These are phyloP conservation scores for Trifolium dubium DNA, from an alignment of 306 rosid genomes.

Conservation along the genomic window DNA sequence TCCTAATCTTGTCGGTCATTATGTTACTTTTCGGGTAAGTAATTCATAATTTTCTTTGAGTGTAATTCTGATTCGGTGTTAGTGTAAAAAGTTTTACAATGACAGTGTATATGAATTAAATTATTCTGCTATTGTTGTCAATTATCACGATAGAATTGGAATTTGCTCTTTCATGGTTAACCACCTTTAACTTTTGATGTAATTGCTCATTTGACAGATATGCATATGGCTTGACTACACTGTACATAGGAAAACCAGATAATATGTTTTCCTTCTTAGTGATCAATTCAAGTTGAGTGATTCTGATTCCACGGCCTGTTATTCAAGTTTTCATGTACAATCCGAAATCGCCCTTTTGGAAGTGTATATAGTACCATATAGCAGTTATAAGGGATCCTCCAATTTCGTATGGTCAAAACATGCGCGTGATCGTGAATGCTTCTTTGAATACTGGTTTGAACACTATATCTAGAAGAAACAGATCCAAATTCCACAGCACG, in stretches of 20 bases:
- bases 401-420: neutral
- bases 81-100: neutral
- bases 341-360: slow-evolving; percentile 27
- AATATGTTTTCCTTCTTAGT: neutral
- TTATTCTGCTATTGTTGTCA: neutral
- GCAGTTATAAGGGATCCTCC: neutral
- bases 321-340: slow-evolving; percentile 43
- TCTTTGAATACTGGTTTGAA: neutral
- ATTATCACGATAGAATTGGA: slow-evolving; percentile 9
- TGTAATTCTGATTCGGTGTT: neutral
- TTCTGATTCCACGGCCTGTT: slow-evolving; percentile 35
- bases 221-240: slow-evolving; percentile 45
- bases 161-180: slow-evolving; percentile 13
- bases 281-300: slow-evolving; percentile 31
- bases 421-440: neutral
- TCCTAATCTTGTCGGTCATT: slow-evolving; percentile 47
- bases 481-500: slow-evolving; percentile 27
- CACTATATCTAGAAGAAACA: slow-evolving; percentile 32
- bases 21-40: slow-evolving; percentile 66
- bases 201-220: slow-evolving; percentile 50
- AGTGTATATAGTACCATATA: neutral
- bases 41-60: neutral
- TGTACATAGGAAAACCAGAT: slow-evolving; percentile 35
- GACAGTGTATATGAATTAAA: too few relatives aligned
- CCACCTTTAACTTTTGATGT: slow-evolving; percentile 10